Base-by-base conservation (phyloP, 2,329 filamentous ascomycete species). In the Alternaria novae-zelandiae region DNA sequence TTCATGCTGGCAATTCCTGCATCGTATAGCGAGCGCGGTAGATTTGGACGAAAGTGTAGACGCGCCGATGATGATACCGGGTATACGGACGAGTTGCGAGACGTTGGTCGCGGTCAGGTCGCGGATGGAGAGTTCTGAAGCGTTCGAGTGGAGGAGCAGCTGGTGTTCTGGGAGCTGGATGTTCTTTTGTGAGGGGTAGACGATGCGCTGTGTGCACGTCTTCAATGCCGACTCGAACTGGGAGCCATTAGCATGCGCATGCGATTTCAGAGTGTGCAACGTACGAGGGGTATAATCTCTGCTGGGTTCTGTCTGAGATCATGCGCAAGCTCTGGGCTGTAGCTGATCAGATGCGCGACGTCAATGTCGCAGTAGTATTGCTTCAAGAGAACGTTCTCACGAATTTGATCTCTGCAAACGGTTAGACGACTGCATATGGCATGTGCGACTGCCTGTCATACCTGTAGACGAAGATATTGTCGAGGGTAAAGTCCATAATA, bases 21-120 rank as follows among this genome's bases (percentile, higher is more conserved):
- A 99, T 80, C 96, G 90, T 55, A 99, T 91, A 65, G 92, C 88
- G 23, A 99, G 86, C 25, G 90, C 86, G 7, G 94, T 97, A 6
- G 96, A 93, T 84, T 99, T 98, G 12, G 95, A 98, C 3, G 94
- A 97, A 80, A 98, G 91, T 17, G 97, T 97, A 1, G 95, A 97
- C 50, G 96, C 96, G 50, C 96, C 95, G 69, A 99, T 99, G 63
- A 99, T 93, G 69, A 99, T 99, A 54, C 96, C 96, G 1, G 96
- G 96, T 61, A 99, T 97, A 60, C 95, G 89, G 43, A 99, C 95
- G n/a, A 99, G 90, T 71, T 94, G 90, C 6, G 95, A 94, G 70
- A 99, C 96, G 67, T 93, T 95, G 67, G 92, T 91, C 9, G 96
- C 96, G 73, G 96, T 96, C 43, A 99, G 87, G 70, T 97, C 94